Evolutionary conservation across 148 eudicot species (phyloP).

Genomic region (Rhododendron williamsianum): DNA sequence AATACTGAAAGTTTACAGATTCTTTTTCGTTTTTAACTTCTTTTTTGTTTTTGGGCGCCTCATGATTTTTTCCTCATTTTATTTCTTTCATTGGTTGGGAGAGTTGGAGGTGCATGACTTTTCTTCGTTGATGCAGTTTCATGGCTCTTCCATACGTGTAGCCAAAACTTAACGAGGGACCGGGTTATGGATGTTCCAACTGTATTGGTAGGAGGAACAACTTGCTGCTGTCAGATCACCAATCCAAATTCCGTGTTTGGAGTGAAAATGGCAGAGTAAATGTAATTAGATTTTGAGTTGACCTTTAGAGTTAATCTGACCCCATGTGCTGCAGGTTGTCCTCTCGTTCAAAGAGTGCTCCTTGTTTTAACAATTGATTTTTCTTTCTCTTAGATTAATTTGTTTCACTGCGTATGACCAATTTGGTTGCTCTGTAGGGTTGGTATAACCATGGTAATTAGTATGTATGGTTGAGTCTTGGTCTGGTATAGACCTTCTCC

Average conservation of each 20-base stretch:
- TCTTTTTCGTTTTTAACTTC: background rate
- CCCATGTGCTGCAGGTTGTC: background rate
- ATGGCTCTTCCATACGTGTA: background rate
- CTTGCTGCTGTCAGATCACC: background rate
- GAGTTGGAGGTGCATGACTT: background rate
- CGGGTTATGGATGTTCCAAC: background rate
- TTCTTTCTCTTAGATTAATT: background rate
- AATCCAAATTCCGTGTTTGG: background rate
- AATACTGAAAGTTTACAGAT: background rate
- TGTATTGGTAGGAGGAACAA: background rate
- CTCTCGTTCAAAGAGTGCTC: background rate
- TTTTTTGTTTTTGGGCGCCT: background rate
- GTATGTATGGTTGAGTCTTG: background rate
- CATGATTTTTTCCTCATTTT: background rate
- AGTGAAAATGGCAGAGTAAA: background rate
- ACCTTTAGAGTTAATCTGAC: background rate
- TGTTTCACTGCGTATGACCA: background rate
- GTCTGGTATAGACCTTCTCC: background rate
- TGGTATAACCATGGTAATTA: background rate
- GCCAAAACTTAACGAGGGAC: background rate
- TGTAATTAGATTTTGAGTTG: background rate
- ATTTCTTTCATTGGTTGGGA: constrained; percentile 1
- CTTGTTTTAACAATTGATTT: background rate
- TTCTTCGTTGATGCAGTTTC: background rate
- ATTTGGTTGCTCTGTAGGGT: background rate